Evolutionary conservation across 495 filamentous ascomycete species (phyloP), one percentile per base, ranked within the genome.

Genomic region (Neurospora terricola): DNA sequence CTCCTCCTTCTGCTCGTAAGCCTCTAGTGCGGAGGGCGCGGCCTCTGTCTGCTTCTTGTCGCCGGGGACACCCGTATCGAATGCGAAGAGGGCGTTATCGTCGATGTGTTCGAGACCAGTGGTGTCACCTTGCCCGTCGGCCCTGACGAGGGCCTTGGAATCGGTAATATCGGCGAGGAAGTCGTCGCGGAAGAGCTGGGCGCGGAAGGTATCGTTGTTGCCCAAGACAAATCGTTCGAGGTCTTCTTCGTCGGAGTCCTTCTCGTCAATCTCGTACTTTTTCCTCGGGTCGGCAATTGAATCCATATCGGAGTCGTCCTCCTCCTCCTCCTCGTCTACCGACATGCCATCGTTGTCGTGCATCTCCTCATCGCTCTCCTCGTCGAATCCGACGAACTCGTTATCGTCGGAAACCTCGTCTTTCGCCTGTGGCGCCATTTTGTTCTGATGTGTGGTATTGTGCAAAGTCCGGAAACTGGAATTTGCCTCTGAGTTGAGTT

Each of bases 181-280:
- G 34, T 82, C 80, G 70, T 81, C 77, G 74, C 82, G 81, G 72
- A 90, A 90, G 75, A 97, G 84, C 69, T 89, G 90, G 54, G 88
- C 86, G 66, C 88, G 88, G 79, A 97, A 97, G 37, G 90, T 92
- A n/a, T 87, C 87, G 59, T 91, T 87, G 77, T 96, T 92, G 38
- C 95, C 95, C 69, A 98, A 92, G 3, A 98, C 91, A 73, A 97
- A 85, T 73, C 88, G 87, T 82, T 97, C 94, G 18, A 98, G 87
- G 79, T 93, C 93, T 77, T 88, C 87, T 78, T 98, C 95, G 39
- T 90, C 88, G 70, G 87, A 89, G 76, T 96, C 93, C 80, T 94
- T 95, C 59, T 91, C 90, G 18, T 84, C 76, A 34, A 71, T 76
- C 43, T 73, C 75, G 59, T 76, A 45, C 72, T 73, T 75, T 43